Conservation (phyloP, 2,329 filamentous ascomycete species). For the Colletotrichum sublineola region DNA sequence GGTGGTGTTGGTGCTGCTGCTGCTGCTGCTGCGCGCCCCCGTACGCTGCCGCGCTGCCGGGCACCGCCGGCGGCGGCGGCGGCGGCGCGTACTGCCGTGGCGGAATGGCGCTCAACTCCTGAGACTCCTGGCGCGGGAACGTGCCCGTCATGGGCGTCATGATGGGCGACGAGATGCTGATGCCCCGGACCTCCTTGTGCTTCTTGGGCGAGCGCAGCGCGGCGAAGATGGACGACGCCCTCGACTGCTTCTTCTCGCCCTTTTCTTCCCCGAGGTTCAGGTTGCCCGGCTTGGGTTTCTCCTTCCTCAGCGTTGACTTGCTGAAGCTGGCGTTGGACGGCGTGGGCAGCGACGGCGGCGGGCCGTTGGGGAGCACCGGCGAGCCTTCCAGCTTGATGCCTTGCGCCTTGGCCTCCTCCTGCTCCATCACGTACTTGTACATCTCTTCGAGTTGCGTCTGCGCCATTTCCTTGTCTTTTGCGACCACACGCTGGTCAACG, state of each 20-base stretch:
- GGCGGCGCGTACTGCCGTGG: constrained; percentile 70
- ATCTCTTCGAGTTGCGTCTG: constrained; percentile 89
- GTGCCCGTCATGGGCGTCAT: constrained; percentile 73
- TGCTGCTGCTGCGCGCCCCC: constrained; percentile 46
- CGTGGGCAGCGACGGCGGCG: constrained; percentile 45
- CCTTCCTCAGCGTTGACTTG: constrained; percentile 55
- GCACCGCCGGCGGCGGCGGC: constrained; percentile 68
- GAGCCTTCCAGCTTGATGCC: constrained; percentile 63
- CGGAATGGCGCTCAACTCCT: constrained; percentile 70
- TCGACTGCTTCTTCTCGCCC: constrained; percentile 65
- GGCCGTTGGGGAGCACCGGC: constrained; percentile 51
- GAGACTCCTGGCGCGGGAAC: constrained; percentile 67
- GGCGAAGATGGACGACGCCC: constrained; percentile 70
- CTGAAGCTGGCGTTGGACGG: constrained; percentile 51
- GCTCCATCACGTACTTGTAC: constrained; percentile 92
- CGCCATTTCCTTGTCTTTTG: constrained; percentile 79
- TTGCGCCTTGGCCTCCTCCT: constrained; percentile 77
- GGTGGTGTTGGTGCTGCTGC: constrained; percentile 12
- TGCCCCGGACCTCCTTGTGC: constrained; percentile 63
- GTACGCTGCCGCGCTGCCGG: constrained; percentile 61
- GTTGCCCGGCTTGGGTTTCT: constrained; percentile 62
- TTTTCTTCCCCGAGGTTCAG: constrained; percentile 61
- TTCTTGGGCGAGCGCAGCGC: constrained; percentile 72
- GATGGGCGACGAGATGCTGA: constrained; percentile 75
- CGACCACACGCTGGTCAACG: constrained; percentile 83